Evolutionary conservation across 176 grass and related monocot species (phyloP).

Genomic region (Ensete ventricosum): DNA sequence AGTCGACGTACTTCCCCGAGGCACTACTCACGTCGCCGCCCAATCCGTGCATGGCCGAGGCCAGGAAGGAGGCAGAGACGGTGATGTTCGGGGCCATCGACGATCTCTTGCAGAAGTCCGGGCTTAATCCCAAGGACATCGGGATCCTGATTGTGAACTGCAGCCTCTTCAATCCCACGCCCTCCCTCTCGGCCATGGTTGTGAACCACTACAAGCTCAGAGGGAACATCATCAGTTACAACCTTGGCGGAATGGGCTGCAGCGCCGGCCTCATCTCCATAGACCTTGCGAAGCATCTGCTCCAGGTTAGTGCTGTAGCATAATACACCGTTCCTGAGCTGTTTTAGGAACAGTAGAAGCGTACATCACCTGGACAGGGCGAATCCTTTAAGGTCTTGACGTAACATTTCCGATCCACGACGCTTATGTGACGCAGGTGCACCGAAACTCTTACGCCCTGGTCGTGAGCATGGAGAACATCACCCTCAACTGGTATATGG

Average conservation of each 20-base stretch:
- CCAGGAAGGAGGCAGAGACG: slow-evolving; percentile 61
- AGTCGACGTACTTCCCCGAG: slow-evolving; percentile 50
- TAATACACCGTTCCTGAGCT: too few species aligned
- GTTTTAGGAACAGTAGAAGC: too few species aligned
- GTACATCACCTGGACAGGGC: too few species aligned
- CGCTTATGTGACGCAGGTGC: slow-evolving; percentile 31
- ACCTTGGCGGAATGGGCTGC: slow-evolving; percentile 87
- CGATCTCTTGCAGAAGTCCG: slow-evolving; percentile 45
- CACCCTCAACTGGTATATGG: slow-evolving; percentile 89
- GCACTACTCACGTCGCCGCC: slow-evolving; percentile 58
- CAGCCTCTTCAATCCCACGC: slow-evolving; percentile 75
- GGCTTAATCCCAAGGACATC: slow-evolving; percentile 48
- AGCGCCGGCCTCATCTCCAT: slow-evolving; percentile 86
- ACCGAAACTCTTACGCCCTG: slow-evolving; percentile 72
- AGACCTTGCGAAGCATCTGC: slow-evolving; percentile 83
- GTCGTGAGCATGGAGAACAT: slow-evolving; percentile 99
- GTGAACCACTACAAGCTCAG: slow-evolving; percentile 80
- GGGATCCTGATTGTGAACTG: slow-evolving; percentile 70
- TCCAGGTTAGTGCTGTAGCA: slow-evolving; percentile 39
- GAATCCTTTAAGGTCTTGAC: too few species aligned
- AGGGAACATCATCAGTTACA: slow-evolving; percentile 63
- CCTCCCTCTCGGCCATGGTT: slow-evolving; percentile 74
- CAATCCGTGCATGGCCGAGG: slow-evolving; percentile 89
- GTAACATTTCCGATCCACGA: too few species aligned
- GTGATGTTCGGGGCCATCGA: slow-evolving; percentile 92